Percentiles rank a stretch among this genome's conserved stretches.
These are phyloP conservation scores for Deuterostichococcus epilithicus DNA, from an alignment of 139 green algal genomes.

Conservation along the genomic window DNA sequence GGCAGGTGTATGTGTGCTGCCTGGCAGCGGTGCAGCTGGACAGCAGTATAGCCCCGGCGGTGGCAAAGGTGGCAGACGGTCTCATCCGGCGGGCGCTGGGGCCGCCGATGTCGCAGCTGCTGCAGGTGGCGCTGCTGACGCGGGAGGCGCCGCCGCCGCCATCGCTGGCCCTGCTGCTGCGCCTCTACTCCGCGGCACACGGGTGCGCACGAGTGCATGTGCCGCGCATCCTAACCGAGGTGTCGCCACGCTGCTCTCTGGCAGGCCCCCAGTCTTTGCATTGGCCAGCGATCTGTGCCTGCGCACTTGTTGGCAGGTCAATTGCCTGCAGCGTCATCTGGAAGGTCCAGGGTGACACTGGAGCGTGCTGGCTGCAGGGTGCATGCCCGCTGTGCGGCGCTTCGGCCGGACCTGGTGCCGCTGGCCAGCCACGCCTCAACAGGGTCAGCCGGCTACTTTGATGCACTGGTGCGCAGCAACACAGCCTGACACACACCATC, in stretches of 20 bases:
- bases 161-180: slow-evolving; percentile 7
- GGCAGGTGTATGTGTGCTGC: neutral
- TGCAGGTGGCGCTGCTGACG: neutral
- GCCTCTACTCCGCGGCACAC: slow-evolving; percentile 2
- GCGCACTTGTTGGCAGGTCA: no score
- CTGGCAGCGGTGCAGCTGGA: neutral
- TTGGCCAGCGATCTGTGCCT: no score
- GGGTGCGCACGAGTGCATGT: neutral
- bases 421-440: neutral
- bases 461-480: neutral
- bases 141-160: neutral
- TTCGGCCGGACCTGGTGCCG: neutral
- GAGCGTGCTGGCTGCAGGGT: neutral
- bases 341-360: neutral
- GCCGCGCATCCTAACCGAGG: no score
- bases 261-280: no score
- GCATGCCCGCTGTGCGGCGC: neutral
- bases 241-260: no score
- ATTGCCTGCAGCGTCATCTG: neutral
- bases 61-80: neutral
- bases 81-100: neutral
- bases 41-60: neutral
- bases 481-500: no score
- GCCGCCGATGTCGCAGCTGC: neutral
- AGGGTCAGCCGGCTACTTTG: neutral